These are phyloP conservation scores for Fusarium redolens DNA, from an alignment of 2,329 filamentous ascomycete genomes.

Conservation along the genomic window DNA sequence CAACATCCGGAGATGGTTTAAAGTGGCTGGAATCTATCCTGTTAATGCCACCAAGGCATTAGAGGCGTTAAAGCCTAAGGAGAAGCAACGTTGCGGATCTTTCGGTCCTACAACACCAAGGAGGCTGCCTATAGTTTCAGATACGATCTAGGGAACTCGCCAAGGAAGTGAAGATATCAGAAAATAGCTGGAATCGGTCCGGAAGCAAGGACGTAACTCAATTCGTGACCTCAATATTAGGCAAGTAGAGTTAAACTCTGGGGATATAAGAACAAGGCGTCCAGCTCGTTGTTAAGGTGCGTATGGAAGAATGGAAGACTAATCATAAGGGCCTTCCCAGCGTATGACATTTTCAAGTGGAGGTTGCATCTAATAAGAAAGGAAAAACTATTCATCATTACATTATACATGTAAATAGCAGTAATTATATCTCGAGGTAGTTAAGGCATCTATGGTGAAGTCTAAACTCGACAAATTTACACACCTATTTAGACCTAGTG, in stretches of 20 bases:
- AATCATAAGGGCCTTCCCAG: not conserved
- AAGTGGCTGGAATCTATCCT: not conserved
- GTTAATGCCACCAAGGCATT: not conserved
- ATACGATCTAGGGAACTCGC: not conserved
- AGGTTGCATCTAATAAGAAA: not conserved
- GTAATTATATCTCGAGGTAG: not conserved
- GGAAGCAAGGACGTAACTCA: not conserved
- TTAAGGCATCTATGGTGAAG: not conserved
- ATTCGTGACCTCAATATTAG: not conserved
- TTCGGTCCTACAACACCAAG: not conserved
- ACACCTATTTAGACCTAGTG: not conserved
- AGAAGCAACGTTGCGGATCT: not conserved
- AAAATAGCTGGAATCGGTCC: not conserved
- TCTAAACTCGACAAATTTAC: not conserved
- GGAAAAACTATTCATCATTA: not conserved
- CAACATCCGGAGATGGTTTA: not conserved
- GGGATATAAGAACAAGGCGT: not conserved
- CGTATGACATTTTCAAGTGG: not conserved
- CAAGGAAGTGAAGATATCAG: not conserved
- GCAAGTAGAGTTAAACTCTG: not conserved
- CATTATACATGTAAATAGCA: not conserved
- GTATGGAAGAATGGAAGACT: not conserved
- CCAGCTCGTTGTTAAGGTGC: not conserved
- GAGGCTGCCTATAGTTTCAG: not conserved
- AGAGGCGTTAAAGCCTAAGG: not conserved